Percentiles rank a stretch among this genome's conserved stretches.
Conservation (phyloP, 1,284 basidiomycete genomes). For the Irpex lacteus region DNA sequence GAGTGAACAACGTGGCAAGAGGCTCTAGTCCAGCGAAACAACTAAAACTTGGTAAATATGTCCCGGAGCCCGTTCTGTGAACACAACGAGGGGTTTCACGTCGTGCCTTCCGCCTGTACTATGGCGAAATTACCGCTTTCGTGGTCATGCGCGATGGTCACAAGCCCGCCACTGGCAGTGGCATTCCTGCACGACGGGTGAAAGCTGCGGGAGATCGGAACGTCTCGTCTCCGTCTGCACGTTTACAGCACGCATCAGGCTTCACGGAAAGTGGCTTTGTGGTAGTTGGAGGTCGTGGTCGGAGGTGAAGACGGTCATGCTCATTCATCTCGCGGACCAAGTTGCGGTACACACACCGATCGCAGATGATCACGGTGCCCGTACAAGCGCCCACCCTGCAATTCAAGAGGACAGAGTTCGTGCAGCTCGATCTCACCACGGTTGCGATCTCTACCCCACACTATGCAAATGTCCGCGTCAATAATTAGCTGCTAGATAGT, state of each 20-base stretch:
- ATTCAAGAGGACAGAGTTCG: background rate
- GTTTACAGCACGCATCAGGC: background rate
- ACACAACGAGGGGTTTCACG: background rate
- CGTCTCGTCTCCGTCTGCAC: background rate
- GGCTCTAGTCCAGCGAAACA: slow-evolving; percentile 3
- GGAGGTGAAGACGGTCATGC: background rate
- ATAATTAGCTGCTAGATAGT: slow-evolving; percentile 5
- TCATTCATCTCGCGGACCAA: background rate
- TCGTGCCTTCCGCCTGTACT: background rate
- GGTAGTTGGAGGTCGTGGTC: background rate
- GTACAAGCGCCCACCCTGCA: background rate
- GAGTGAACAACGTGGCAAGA: slow-evolving; percentile 15
- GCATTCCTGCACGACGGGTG: background rate
- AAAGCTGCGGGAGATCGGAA: background rate
- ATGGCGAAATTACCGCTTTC: background rate
- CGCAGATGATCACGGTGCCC: background rate
- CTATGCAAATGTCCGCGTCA: background rate
- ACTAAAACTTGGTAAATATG: slow-evolving; percentile 4
- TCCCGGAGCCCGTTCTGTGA: slow-evolving; percentile 1
- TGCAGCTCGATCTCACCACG: background rate
- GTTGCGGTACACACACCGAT: background rate
- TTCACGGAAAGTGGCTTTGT: background rate
- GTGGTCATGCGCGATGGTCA: slow-evolving; percentile 2
- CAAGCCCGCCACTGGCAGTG: background rate
- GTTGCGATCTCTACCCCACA: background rate